Evolutionary conservation across 768 basidiomycete genomes (phyloP).

Genomic region (Trichaptum fuscoviolaceum): DNA sequence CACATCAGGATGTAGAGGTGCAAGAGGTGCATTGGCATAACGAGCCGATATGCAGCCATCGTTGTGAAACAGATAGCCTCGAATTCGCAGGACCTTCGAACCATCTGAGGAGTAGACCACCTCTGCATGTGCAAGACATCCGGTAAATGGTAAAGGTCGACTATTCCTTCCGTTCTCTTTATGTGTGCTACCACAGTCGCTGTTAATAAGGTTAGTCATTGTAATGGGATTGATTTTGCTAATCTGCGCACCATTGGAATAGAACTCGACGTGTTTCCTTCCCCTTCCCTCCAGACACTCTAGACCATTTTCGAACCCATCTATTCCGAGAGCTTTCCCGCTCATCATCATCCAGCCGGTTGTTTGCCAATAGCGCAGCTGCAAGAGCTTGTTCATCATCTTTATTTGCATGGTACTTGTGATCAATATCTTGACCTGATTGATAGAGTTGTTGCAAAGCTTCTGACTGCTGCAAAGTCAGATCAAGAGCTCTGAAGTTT

Average conservation of each 20-base stretch:
- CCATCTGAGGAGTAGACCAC: conserved; percentile 18
- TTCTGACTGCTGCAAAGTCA: background rate
- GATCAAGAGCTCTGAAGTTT: conserved; percentile 3
- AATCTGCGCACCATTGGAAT: conserved; percentile 5
- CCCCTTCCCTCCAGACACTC: background rate
- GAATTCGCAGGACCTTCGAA: conserved; percentile 17
- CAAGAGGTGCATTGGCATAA: conserved; percentile 18
- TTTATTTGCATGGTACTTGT: conserved; percentile 2
- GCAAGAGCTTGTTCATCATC: background rate
- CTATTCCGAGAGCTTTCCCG: background rate
- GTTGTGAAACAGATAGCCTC: conserved; percentile 25
- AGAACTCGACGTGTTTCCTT: conserved; percentile 5
- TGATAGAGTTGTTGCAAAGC: conserved; percentile 2
- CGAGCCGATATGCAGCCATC: conserved; percentile 18
- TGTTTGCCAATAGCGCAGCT: background rate
- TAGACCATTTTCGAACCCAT: conserved; percentile 1
- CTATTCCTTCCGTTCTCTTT: conserved; percentile 5
- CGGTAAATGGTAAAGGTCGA: conserved; percentile 19
- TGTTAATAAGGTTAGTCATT: background rate
- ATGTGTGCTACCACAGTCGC: conserved; percentile 4
- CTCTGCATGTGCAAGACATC: conserved; percentile 32
- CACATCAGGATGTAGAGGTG: conserved; percentile 30
- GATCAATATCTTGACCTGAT: background rate
- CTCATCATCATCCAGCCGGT: conserved; percentile 6
- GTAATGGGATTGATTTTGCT: no score